phyloP scores from a whole-genome alignment of 257 asterid species.

The Solanum virginianum region DNA sequence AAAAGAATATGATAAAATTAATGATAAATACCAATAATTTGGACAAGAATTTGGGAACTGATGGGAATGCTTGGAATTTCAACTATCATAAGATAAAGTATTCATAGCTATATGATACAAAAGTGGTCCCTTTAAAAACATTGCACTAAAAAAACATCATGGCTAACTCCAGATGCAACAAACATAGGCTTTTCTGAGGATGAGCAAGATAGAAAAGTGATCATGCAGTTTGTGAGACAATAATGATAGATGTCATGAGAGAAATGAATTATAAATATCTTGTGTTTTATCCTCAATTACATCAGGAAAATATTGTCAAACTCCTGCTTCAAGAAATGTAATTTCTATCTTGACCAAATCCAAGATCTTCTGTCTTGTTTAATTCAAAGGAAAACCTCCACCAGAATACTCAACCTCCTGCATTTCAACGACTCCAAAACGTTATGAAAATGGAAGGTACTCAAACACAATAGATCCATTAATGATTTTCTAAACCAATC shows the following conservation, averaged over 20 bases:
- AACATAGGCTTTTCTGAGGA: neutral
- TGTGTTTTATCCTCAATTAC: neutral
- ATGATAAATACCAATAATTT: neutral
- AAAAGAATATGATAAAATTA: neutral
- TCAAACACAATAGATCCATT: neutral
- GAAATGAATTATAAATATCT: neutral
- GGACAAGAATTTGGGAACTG: neutral
- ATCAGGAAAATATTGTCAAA: neutral
- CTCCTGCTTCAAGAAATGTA: neutral
- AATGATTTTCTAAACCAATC: neutral
- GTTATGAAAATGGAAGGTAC: neutral
- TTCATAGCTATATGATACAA: neutral
- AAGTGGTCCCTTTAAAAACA: neutral
- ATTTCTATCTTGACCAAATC: neutral
- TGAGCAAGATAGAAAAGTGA: neutral
- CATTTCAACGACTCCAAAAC: neutral
- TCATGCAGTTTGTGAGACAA: neutral
- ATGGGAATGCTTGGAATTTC: neutral
- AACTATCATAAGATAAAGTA: neutral
- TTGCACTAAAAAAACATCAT: neutral
- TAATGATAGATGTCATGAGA: neutral
- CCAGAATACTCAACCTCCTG: conserved; percentile 97
- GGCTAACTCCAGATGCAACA: neutral
- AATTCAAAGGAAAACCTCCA: conserved; percentile 57
- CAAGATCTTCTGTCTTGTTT: neutral